These are phyloP conservation scores for Rutstroemia sp. DNA, from an alignment of 2,329 filamentous ascomycete genomes.

Conservation along the genomic window DNA sequence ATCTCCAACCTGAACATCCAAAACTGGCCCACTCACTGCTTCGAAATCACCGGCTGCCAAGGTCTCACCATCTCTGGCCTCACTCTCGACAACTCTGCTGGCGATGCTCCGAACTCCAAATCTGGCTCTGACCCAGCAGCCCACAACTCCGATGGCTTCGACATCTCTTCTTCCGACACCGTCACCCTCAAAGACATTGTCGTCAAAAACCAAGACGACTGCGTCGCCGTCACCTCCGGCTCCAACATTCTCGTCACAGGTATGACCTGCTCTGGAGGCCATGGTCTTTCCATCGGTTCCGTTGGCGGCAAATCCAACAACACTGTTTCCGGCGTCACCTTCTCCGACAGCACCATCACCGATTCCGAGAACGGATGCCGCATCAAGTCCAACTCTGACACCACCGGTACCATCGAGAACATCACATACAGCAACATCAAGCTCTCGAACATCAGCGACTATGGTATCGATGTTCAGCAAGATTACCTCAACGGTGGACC, in stretches of 20 bases:
- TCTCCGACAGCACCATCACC: conserved; percentile 39
- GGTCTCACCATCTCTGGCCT: conserved; percentile 41
- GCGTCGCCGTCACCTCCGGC: conserved; percentile 50
- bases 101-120: conserved; percentile 31
- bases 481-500: conserved; percentile 35
- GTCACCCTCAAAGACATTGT: conserved; percentile 43
- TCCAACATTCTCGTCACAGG: conserved; percentile 28
- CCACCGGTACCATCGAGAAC: conserved; percentile 35
- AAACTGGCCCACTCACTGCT: conserved; percentile 47
- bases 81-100: conserved; percentile 50
- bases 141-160: conserved; percentile 49
- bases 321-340: conserved; percentile 43
- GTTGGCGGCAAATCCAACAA: conserved; percentile 49
- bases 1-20: conserved; percentile 44
- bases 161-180: conserved; percentile 38
- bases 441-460: conserved; percentile 38
- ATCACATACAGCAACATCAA: conserved; percentile 47
- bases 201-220: conserved; percentile 53
- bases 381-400: conserved; percentile 31
- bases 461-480: conserved; percentile 48
- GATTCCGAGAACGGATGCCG: conserved; percentile 45
- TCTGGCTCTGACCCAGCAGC: conserved; percentile 20
- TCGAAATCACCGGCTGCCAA: conserved; percentile 37
- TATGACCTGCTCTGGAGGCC: conserved; percentile 24
- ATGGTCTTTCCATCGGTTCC: conserved; percentile 49